Evolutionary conservation across 2,329 filamentous ascomycete species (phyloP).

Genomic region (Sporothrix euskadiensis): DNA sequence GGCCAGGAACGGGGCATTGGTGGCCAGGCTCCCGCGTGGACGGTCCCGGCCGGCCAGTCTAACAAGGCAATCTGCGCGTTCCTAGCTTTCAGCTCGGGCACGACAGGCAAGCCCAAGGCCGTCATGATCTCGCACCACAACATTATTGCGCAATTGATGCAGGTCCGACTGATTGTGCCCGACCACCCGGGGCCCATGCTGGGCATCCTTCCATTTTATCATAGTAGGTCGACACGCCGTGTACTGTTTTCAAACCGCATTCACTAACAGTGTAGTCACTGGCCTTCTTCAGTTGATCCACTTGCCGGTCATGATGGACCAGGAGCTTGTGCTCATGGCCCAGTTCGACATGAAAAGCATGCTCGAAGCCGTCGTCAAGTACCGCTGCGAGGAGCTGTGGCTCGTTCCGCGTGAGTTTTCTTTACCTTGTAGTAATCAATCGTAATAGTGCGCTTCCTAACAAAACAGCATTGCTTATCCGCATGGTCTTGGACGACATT

Average conservation of each 20-base stretch:
- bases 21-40: constrained; percentile 6
- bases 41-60: constrained; percentile 36
- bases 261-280: constrained; percentile 43
- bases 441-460: neutral
- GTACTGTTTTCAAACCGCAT: neutral
- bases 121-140: constrained; percentile 55
- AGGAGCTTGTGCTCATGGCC: constrained; percentile 65
- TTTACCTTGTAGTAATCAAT: no score
- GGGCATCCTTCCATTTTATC: constrained; percentile 36
- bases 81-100: constrained; percentile 56
- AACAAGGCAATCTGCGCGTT: constrained; percentile 51
- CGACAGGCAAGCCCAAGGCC: constrained; percentile 44
- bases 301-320: constrained; percentile 62
- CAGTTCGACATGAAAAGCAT: constrained; percentile 62
- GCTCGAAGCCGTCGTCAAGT: constrained; percentile 53
- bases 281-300: constrained; percentile 64
- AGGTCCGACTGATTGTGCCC: constrained; percentile 56
- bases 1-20: neutral
- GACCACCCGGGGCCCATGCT: constrained; percentile 37
- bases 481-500: constrained; percentile 58
- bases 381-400: constrained; percentile 57
- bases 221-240: constrained; percentile 29
- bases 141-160: constrained; percentile 62
- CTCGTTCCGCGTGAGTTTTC: constrained; percentile 51
- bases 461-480: constrained; percentile 48